phyloP scores from a whole-genome alignment of 1,139 yeast genomes.

The Hansenula lynferdii region DNA sequence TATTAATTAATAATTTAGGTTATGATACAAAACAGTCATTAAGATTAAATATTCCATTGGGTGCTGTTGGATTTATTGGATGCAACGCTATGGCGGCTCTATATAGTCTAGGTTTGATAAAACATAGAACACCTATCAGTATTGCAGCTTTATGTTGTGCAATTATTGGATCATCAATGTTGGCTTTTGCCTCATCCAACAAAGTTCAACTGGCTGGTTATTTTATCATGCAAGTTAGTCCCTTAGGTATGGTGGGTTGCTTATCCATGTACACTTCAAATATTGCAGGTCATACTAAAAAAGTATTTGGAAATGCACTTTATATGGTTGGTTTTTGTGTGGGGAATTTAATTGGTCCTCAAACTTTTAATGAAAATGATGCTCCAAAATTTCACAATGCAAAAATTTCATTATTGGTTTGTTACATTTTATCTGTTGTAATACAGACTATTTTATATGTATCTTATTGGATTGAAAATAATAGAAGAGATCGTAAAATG shows the following conservation, averaged over 20 bases:
- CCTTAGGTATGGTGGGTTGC: constrained; percentile 32
- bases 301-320: constrained; percentile 36
- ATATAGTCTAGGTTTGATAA: constrained; percentile 36
- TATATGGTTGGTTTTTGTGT: constrained; percentile 35
- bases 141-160: constrained; percentile 32
- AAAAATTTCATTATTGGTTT: constrained; percentile 28
- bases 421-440: constrained; percentile 18
- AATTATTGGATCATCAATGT: constrained; percentile 39
- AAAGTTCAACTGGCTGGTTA: constrained; percentile 41
- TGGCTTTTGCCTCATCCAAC: constrained; percentile 38
- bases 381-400: constrained; percentile 46
- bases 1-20: constrained; percentile 22
- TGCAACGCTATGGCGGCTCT: constrained; percentile 27
- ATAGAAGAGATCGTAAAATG: constrained; percentile 16
- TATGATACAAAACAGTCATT: constrained; percentile 34
- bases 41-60: constrained; percentile 35
- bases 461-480: constrained; percentile 17
- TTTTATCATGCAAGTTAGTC: constrained; percentile 27
- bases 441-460: constrained; percentile 16
- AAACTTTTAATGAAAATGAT: constrained; percentile 34
- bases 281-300: constrained; percentile 29
- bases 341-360: constrained; percentile 56
- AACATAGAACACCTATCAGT: constrained; percentile 33
- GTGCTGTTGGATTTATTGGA: constrained; percentile 29
- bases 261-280: constrained; percentile 27